Base-by-base conservation (phyloP, 2,329 filamentous ascomycete species). In the Penicillium sp. region DNA sequence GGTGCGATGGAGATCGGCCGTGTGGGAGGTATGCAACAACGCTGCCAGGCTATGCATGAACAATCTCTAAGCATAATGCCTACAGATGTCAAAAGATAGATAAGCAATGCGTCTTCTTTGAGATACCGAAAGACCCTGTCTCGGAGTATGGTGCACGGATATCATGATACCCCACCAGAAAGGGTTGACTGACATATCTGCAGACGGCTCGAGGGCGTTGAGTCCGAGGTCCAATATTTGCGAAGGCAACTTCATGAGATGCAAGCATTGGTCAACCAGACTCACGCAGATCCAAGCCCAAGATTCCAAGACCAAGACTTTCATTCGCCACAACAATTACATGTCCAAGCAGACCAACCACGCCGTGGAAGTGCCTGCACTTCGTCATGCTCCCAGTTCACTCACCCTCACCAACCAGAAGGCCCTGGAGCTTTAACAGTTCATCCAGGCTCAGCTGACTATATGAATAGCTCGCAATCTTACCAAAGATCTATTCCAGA, bases 31-130 rank as follows among this genome's bases (percentile, higher is more conserved):
- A 52, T 47, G 59, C 14, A 37, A 19, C 11, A 51, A 19, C 19
- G 11, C 39, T 22, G 10, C 11, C 11, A 11, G n/a, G 39, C 22
- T 6, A 13, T 41, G 19, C 19, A 22, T 5, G 11, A 41, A 22
- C 9, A 10, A 21, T 14, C 5, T 22, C 39, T 41, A 22, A 41
- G 10, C 9, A 22, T 41, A 2, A 39, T 9, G n/a, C 35, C 10
- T 35, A 4, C 33, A 70, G 73, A 58, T 76, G 73, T 37, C 64
- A 68, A 11, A 73, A 69, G 35, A 33, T 71, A 9, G 68, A 67
- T 11, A 75, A 73, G n/a, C 64, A 63, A 61, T 76, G 74, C 22
- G 57, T 74, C 0, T 75, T 75, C 56, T 72, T 73, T 41, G 70
- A 73, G 19, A 61, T 67, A 13, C 73, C 73, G 0, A 72, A 67